A percentile compares a stretch with the other conserved stretches of the same genome.
Conservation (phyloP, 805 yeast species). For the Kazachstania viticola region DNA sequence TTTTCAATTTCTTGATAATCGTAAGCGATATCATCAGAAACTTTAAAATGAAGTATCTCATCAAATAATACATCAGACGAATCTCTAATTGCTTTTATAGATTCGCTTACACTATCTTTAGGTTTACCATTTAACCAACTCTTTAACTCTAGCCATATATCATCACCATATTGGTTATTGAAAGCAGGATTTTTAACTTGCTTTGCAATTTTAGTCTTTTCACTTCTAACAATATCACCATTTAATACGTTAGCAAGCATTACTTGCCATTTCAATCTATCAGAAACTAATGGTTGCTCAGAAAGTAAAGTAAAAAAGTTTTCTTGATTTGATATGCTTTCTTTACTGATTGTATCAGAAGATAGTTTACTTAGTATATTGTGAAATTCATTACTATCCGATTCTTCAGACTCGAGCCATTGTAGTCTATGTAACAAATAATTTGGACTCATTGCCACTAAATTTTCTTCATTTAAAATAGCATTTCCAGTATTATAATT, state of each 20-base stretch:
- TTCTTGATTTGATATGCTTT: too few species aligned
- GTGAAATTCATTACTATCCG: conserved; percentile 14
- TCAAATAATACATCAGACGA: conserved; percentile 63
- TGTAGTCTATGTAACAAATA: conserved; percentile 18
- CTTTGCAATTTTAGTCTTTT: conserved; percentile 63
- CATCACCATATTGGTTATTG: conserved; percentile 22
- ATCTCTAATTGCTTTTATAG: conserved; percentile 57
- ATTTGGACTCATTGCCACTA: conserved; percentile 19
- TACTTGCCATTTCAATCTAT: conserved; percentile 90
- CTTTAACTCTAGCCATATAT: conserved; percentile 76
- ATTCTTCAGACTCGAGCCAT: conserved; percentile 35
- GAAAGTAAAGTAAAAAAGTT: conserved; percentile 5
- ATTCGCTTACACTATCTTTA: conserved; percentile 62
- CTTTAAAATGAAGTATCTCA: conserved; percentile 52
- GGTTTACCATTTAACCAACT: conserved; percentile 75
- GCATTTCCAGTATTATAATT: conserved; percentile 11
- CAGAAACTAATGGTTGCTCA: conserved; percentile 37
- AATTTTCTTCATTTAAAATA: conserved; percentile 11
- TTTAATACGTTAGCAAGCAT: conserved; percentile 84
- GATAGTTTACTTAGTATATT: background rate
- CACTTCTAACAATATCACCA: conserved; percentile 89
- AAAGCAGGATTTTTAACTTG: conserved; percentile 27
- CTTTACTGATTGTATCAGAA: too few species aligned
- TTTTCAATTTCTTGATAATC: conserved; percentile 29
- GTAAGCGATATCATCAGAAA: conserved; percentile 31